A percentile compares a stretch with the other conserved stretches of the same genome.
Conservation (phyloP, 108 stramenopile species). For the Cyclotella kingstonii region DNA sequence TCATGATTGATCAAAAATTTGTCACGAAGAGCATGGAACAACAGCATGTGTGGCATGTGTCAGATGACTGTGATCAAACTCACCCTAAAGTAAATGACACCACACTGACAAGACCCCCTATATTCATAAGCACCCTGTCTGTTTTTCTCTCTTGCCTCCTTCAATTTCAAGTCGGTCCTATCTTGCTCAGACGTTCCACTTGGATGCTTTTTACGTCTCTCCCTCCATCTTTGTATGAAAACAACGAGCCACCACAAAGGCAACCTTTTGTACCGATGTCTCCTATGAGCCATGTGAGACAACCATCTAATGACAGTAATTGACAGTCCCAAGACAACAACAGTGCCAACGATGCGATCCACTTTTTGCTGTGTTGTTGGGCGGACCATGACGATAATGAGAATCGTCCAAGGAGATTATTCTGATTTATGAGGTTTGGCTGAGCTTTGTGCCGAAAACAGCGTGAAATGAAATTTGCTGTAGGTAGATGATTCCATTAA, state of each 20-base stretch:
- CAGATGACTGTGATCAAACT: conserved; percentile 2
- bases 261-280: not conserved
- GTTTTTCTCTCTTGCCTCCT: conserved; percentile 1
- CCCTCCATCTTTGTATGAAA: conserved; percentile 21
- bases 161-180: not conserved
- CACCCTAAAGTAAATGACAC: conserved; percentile 60
- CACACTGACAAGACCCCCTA: conserved; percentile 68
- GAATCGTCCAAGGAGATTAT: too few relatives aligned
- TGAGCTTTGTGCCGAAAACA: too few relatives aligned
- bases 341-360: conserved; percentile 43
- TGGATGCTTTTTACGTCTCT: not conserved
- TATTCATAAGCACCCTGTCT: conserved; percentile 30
- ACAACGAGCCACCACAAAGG: conserved; percentile 43
- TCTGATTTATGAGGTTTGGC: too few relatives aligned
- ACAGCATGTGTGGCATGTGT: not conserved
- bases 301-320: conserved; percentile 10
- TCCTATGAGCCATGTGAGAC: not conserved
- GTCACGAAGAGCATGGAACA: not conserved
- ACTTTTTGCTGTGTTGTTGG: conserved; percentile 33
- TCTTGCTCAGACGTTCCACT: conserved; percentile 1
- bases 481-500: too few relatives aligned
- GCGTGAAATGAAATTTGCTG: too few relatives aligned
- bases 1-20: not conserved
- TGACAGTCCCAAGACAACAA: conserved; percentile 34
- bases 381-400: conserved; percentile 22